These are phyloP conservation scores for Kuraishia ogatae DNA, from an alignment of 805 yeast genomes.

Conservation along the genomic window DNA sequence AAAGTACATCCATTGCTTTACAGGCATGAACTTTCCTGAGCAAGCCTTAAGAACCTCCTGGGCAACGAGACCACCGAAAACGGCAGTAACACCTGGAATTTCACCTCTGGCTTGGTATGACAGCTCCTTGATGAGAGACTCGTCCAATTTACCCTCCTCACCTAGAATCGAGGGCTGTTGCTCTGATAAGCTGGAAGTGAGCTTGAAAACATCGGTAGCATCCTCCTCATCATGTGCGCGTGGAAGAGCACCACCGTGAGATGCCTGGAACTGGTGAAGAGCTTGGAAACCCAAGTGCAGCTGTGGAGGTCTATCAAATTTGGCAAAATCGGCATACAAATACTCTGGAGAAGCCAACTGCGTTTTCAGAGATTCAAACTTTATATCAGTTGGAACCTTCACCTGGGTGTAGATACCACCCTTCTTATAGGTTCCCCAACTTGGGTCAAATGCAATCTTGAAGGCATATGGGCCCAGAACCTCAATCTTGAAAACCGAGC, in stretches of 20 bases:
- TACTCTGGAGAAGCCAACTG: conserved; percentile 76
- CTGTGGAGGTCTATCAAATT: conserved; percentile 87
- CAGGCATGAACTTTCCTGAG: conserved; percentile 91
- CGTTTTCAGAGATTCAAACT: conserved; percentile 53
- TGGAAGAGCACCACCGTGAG: conserved; percentile 62
- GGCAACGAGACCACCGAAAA: conserved; percentile 89
- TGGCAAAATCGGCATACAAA: conserved; percentile 81
- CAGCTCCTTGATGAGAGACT: conserved; percentile 58
- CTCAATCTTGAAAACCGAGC: conserved; percentile 62
- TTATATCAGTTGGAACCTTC: conserved; percentile 61
- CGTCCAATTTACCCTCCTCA: conserved; percentile 47
- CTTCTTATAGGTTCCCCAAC: conserved; percentile 55
- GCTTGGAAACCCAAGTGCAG: conserved; percentile 91
- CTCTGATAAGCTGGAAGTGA: conserved; percentile 50
- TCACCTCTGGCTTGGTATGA: conserved; percentile 88
- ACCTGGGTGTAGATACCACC: conserved; percentile 94
- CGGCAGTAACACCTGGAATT: conserved; percentile 81
- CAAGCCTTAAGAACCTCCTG: conserved; percentile 95
- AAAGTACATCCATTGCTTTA: conserved; percentile 86
- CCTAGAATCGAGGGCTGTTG: conserved; percentile 52
- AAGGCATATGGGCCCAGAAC: conserved; percentile 95
- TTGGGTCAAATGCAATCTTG: conserved; percentile 50
- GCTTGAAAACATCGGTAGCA: conserved; percentile 53
- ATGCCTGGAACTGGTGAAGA: conserved; percentile 60
- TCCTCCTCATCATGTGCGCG: conserved; percentile 69